Percentiles rank a stretch among this genome's conserved stretches.
These are phyloP conservation scores for Eragrostis nindensis DNA, from an alignment of 176 grass and related monocot genomes.

Conservation along the genomic window DNA sequence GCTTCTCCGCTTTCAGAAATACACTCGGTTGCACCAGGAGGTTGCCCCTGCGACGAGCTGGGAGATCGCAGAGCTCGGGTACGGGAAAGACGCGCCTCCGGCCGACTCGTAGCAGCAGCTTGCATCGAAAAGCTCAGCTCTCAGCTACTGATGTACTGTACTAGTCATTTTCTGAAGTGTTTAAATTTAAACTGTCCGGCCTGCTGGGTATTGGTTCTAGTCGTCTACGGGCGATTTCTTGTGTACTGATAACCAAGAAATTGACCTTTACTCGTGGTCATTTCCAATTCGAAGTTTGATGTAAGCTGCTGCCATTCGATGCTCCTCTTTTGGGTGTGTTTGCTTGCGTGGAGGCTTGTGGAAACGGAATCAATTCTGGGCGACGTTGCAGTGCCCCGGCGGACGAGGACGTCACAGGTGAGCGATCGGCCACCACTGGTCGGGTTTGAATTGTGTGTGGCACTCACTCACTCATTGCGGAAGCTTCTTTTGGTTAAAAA, in stretches of 20 bases:
- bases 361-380: constrained; percentile 20
- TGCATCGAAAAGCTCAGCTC: not conserved
- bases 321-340: not conserved
- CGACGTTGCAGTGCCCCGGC: not conserved
- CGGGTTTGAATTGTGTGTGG: not conserved
- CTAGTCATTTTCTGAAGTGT: not conserved
- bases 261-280: not conserved
- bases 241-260: not conserved
- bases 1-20: constrained; percentile 45
- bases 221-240: not conserved
- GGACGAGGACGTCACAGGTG: constrained; percentile 12
- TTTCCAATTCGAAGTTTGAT: constrained; percentile 11
- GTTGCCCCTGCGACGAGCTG: constrained; percentile 64
- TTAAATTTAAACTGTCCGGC: not conserved
- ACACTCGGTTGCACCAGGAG: constrained; percentile 67
- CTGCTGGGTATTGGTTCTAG: not conserved
- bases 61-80: constrained; percentile 68
- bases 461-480: constrained; percentile 2
- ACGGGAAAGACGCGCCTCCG: constrained; percentile 31
- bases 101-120: not conserved
- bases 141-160: not conserved
- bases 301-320: not conserved
- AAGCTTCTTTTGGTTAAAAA: constrained; percentile 8
- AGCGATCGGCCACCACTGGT: not conserved
- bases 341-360: not conserved